A percentile compares a stretch with the other conserved stretches of the same genome.
Conservation (phyloP, 805 yeast species). For the Pichia kluyveri region DNA sequence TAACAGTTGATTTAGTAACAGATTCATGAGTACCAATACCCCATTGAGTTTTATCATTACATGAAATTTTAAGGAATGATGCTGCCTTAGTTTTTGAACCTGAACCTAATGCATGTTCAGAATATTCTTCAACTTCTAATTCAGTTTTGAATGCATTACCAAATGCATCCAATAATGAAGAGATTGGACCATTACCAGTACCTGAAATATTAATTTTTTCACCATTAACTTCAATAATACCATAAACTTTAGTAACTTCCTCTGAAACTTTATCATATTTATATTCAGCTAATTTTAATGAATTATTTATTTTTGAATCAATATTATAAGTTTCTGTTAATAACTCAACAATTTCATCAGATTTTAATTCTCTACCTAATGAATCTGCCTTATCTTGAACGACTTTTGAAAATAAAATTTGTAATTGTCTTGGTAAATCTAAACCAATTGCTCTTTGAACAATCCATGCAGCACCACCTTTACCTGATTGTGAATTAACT, state of each 20-base stretch:
- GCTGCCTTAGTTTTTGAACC: slow-evolving; percentile 71
- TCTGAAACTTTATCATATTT: slow-evolving; percentile 28
- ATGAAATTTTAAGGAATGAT: slow-evolving; percentile 41
- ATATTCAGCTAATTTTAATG: slow-evolving; percentile 33
- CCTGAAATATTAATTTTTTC: slow-evolving; percentile 35
- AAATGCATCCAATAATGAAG: slow-evolving; percentile 61
- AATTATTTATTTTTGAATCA: slow-evolving; percentile 26
- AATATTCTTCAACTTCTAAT: slow-evolving; percentile 57
- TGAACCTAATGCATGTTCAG: slow-evolving; percentile 65
- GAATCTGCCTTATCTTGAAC: slow-evolving; percentile 60
- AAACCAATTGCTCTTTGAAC: slow-evolving; percentile 60
- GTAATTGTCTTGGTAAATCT: slow-evolving; percentile 66
- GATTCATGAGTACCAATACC: slow-evolving; percentile 92
- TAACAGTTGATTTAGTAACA: slow-evolving; percentile 77
- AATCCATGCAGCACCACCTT: slow-evolving; percentile 85
- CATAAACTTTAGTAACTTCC: slow-evolving; percentile 34
- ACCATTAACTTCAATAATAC: slow-evolving; percentile 31
- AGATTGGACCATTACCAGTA: slow-evolving; percentile 72
- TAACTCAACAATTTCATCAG: slow-evolving; percentile 52
- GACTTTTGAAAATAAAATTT: slow-evolving; percentile 54
- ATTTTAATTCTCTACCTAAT: slow-evolving; percentile 59
- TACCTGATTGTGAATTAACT: slow-evolving; percentile 82
- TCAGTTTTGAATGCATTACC: slow-evolving; percentile 40
- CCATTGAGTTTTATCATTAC: slow-evolving; percentile 40
- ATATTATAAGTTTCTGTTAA: slow-evolving; percentile 50